Base-by-base conservation (phyloP, 129 eudicot species). In the Ambrosia artemisiifolia region DNA sequence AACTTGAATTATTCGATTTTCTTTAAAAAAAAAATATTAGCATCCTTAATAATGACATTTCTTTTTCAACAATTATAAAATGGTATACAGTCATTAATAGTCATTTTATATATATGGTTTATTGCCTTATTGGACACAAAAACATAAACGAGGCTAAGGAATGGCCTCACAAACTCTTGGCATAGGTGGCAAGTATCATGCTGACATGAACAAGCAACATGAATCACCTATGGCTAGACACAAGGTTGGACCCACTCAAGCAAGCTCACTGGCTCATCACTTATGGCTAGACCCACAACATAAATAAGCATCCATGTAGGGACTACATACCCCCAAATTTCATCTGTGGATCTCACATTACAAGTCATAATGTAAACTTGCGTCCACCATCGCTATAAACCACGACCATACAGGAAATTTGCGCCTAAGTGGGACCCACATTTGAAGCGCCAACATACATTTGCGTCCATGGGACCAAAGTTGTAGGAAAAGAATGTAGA, bases 211-310 rank as follows among this genome's bases (percentile, higher is more conserved):
- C 32, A 64, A 38, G 33, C 49, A 64, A 9, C 32, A 64, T 16
- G 51, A 64, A 38, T 33, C 69, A 64, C 34, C 50, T 38, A 64
- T 64, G 51, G 69, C 28, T 64, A 64, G 69, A 36, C 69, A 50
- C 50, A 64, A 11, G 49, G 50, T 1, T 36, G 69, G 69, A 64
- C 69, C 69, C 51, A 38, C 51, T 43, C 42, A 33, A 11, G 50
- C 69, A 8, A 64, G 63, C 36, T 57, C 35, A 28, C 35, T 11
- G 28, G 49, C 34, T 64, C 69, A 64, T 64, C 69, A 20, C 51
- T 48, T n/a, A 38, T 17, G 3, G 50, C n/a, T 2, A 38, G 50
- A 64, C 50, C 51, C 49, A 64, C 51, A 38, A 16, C 51, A 40
- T 17, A 38, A 64, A 64, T 64, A 64, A 64, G 69, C 32, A 64